Conservation (phyloP, 208 protist species). For the Acanthamoeba royreba region DNA sequence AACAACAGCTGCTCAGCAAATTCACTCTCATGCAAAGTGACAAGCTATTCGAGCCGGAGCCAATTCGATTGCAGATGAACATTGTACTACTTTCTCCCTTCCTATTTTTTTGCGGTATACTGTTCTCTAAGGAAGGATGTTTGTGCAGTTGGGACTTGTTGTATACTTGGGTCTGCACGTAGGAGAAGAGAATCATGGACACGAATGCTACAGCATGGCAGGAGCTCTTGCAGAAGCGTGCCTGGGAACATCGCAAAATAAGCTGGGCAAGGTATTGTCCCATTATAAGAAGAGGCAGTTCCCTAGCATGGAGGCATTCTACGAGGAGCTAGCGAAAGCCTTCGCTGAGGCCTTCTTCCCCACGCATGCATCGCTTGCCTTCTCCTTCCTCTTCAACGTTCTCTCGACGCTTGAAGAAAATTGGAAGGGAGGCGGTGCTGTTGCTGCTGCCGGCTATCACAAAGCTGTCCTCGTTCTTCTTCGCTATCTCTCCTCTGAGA, state of each 20-base stretch:
- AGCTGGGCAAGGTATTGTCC: slow-evolving; percentile 26
- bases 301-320: slow-evolving; percentile 14
- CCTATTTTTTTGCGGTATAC: not conserved
- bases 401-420: slow-evolving; percentile 40
- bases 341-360: slow-evolving; percentile 34
- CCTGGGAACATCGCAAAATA: slow-evolving; percentile 26
- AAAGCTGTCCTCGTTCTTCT: slow-evolving; percentile 34
- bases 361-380: not conserved
- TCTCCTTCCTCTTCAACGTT: slow-evolving; percentile 26
- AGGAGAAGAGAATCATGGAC: not conserved
- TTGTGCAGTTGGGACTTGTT: not conserved
- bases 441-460: slow-evolving; percentile 5
- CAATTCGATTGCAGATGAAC: not conserved
- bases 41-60: slow-evolving; percentile 41
- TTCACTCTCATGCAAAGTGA: slow-evolving; percentile 20
- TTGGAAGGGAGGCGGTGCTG: slow-evolving; percentile 22
- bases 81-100: not conserved
- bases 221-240: slow-evolving; percentile 10
- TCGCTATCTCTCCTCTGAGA: not conserved
- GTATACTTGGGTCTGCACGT: slow-evolving; percentile 33
- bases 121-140: not conserved
- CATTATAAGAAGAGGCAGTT: slow-evolving; percentile 42
- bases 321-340: not conserved
- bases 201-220: slow-evolving; percentile 8
- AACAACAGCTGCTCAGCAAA: slow-evolving; percentile 13